Evolutionary conservation across 1,139 yeast species (phyloP).

Genomic region (Spencermartinsiella ligniputridi): DNA sequence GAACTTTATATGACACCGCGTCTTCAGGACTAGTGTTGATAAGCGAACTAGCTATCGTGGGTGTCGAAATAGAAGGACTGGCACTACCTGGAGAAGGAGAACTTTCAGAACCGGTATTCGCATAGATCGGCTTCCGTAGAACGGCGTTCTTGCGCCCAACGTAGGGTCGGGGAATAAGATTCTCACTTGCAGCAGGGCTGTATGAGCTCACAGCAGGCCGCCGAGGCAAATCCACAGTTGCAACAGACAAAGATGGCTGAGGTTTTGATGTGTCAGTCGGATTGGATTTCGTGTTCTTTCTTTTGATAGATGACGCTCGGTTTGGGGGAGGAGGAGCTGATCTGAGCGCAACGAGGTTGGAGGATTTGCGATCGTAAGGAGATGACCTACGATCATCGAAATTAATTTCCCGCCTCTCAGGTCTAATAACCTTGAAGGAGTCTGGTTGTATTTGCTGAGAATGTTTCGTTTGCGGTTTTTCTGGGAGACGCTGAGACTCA

Average conservation of each 20-base stretch:
- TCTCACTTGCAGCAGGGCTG: slow-evolving; percentile 28
- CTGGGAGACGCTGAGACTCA: not conserved
- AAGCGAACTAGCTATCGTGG: not conserved
- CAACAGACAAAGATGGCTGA: not conserved
- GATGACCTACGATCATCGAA: slow-evolving; percentile 77
- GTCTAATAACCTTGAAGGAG: slow-evolving; percentile 63
- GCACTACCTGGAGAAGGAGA: slow-evolving; percentile 6
- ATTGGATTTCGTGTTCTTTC: not conserved
- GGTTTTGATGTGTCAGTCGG: not conserved
- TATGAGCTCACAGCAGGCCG: slow-evolving; percentile 18
- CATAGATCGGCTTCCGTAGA: slow-evolving; percentile 22
- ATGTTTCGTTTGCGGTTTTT: not conserved
- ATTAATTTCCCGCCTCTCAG: slow-evolving; percentile 67
- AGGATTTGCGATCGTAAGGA: slow-evolving; percentile 47
- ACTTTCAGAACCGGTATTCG: slow-evolving; percentile 1
- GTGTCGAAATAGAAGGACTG: slow-evolving; percentile 2
- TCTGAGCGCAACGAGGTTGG: slow-evolving; percentile 54
- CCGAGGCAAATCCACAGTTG: not conserved
- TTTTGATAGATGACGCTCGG: slow-evolving; percentile 15
- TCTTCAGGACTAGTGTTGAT: not conserved
- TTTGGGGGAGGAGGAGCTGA: slow-evolving; percentile 73
- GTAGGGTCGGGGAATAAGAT: slow-evolving; percentile 27
- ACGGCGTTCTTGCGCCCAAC: slow-evolving; percentile 23
- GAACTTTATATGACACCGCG: slow-evolving; percentile 3
- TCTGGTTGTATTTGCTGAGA: slow-evolving; percentile 23